Percentiles rank a stretch among this genome's conserved stretches.
Evolutionary conservation across 148 eudicot genomes (phyloP).

Genomic region (Cornus florida): DNA sequence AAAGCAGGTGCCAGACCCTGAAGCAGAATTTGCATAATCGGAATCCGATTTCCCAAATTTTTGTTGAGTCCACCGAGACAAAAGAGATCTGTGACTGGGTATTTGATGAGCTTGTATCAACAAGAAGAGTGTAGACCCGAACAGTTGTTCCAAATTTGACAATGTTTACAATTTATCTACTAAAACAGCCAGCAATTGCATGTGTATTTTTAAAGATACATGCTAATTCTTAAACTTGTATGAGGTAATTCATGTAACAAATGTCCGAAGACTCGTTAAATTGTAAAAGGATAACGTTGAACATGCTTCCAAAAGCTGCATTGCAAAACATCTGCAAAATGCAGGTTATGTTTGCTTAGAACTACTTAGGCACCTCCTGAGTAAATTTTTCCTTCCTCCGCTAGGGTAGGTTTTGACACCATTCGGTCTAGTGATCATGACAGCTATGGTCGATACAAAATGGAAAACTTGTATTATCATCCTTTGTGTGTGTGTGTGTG

Average conservation of each 20-base stretch:
- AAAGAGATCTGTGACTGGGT: constrained; percentile 87
- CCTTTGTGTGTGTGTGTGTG: too few species aligned
- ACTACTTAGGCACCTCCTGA: too few species aligned
- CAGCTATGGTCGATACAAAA: too few species aligned
- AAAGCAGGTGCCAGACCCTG: constrained; percentile 63
- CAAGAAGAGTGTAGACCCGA: constrained; percentile 23
- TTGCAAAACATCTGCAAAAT: not conserved
- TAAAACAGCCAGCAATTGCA: too few species aligned
- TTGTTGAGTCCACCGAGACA: constrained; percentile 45
- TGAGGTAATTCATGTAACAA: not conserved
- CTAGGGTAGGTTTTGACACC: too few species aligned
- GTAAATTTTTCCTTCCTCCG: too few species aligned
- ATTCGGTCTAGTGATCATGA: too few species aligned
- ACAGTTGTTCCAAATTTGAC: not conserved
- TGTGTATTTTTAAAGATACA: too few species aligned
- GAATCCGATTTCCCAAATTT: constrained; percentile 78
- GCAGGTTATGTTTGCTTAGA: not conserved
- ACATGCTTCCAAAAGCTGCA: not conserved
- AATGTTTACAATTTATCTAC: not conserved
- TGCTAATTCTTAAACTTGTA: not conserved
- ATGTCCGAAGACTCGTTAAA: not conserved
- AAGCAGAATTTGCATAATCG: constrained; percentile 78
- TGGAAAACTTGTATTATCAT: too few species aligned
- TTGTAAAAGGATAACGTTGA: not conserved
- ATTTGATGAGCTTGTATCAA: constrained; percentile 71